A percentile compares a stretch with the other conserved stretches of the same genome.
These are phyloP conservation scores for Alternaria sp. DNA, from an alignment of 2,329 filamentous ascomycete genomes.

Conservation along the genomic window DNA sequence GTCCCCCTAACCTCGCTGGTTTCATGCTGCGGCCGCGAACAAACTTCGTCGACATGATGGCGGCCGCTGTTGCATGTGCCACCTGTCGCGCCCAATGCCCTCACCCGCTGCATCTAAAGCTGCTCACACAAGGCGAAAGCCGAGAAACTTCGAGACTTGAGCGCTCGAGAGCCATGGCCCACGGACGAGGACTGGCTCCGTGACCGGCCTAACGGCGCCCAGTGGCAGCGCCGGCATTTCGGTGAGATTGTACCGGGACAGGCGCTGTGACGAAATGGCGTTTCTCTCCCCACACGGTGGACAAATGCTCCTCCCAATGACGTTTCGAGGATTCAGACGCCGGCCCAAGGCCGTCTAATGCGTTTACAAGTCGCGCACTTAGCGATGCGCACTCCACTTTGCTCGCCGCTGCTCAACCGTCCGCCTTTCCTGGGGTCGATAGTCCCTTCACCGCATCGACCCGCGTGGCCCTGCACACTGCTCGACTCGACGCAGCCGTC, in stretches of 20 bases:
- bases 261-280: conserved; percentile 22
- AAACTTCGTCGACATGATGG: neutral
- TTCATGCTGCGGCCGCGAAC: neutral
- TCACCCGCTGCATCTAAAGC: neutral
- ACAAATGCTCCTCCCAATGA: conserved; percentile 20
- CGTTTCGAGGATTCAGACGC: conserved; percentile 14
- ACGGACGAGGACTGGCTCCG: conserved; percentile 1
- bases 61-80: neutral
- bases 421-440: conserved; percentile 27
- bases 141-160: conserved; percentile 4
- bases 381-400: conserved; percentile 27
- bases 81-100: neutral
- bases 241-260: conserved; percentile 12
- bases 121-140: neutral
- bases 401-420: conserved; percentile 21
- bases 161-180: neutral
- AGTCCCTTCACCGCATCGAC: conserved; percentile 27
- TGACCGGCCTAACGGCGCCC: conserved; percentile 4
- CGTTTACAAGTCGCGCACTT: conserved; percentile 14
- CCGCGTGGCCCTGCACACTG: conserved; percentile 1
- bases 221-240: conserved; percentile 4
- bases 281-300: conserved; percentile 24
- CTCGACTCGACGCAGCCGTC: conserved; percentile 7
- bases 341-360: conserved; percentile 15
- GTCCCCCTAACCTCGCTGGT: neutral